Conservation (phyloP, 768 basidiomycete species). For the Amanita inopinata region DNA sequence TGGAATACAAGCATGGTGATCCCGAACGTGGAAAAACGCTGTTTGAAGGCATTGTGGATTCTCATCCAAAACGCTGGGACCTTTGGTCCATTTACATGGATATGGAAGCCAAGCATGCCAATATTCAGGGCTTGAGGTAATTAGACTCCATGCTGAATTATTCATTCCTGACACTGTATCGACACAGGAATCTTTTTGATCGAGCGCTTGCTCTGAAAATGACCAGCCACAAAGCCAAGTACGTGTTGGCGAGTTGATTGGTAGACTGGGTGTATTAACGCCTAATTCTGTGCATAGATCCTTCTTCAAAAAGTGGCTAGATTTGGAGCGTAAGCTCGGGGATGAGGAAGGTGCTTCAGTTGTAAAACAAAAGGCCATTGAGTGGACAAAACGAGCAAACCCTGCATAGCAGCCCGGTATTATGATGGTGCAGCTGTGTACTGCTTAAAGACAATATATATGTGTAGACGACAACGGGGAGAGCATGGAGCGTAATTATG, state of each 20-base stretch:
- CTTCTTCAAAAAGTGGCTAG: constrained; percentile 98
- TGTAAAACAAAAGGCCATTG: constrained; percentile 85
- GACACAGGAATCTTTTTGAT: constrained; percentile 72
- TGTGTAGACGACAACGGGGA: constrained; percentile 19
- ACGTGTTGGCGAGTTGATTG: constrained; percentile 20
- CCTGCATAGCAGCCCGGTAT: constrained; percentile 25
- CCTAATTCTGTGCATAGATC: constrained; percentile 35
- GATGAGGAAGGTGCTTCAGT: constrained; percentile 71
- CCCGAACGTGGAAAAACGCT: constrained; percentile 91
- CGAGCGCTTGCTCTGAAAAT: constrained; percentile 78
- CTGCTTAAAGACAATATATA: constrained; percentile 27
- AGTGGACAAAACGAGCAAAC: constrained; percentile 71
- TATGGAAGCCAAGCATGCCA: constrained; percentile 76
- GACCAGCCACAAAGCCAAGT: constrained; percentile 96
- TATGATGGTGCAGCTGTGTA: constrained; percentile 17
- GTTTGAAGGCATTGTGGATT: constrained; percentile 94
- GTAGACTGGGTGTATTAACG: constrained; percentile 9
- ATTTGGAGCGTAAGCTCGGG: constrained; percentile 76
- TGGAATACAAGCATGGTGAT: constrained; percentile 93
- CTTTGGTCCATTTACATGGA: constrained; percentile 96
- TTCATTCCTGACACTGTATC: constrained; percentile 4
- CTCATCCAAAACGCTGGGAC: constrained; percentile 91
- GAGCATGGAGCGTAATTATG: constrained; percentile 22
- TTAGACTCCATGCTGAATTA: constrained; percentile 12
- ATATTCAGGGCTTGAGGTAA: constrained; percentile 74